These are phyloP conservation scores for Phalaenopsis aphrodite DNA, from an alignment of 106 monocot species.

Conservation along the genomic window DNA sequence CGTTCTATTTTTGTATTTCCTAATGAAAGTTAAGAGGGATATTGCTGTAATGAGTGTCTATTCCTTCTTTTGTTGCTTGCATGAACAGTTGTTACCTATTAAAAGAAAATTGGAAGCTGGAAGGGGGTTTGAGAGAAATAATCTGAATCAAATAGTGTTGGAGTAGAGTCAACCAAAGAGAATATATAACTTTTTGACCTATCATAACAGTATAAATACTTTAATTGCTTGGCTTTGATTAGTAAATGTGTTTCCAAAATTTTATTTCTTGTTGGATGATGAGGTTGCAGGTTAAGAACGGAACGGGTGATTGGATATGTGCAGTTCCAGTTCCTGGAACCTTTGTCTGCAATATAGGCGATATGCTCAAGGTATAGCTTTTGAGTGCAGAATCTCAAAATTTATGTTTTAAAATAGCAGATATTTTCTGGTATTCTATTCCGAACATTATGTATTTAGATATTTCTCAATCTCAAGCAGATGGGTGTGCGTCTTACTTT, in stretches of 20 bases:
- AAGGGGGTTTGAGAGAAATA: background rate
- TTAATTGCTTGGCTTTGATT: too few species aligned
- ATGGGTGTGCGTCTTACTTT: background rate
- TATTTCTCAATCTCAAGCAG: background rate
- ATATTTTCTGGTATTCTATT: background rate
- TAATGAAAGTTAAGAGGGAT: background rate
- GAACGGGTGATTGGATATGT: slow-evolving; percentile 75
- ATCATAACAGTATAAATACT: too few species aligned
- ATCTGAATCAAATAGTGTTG: background rate
- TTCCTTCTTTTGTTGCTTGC: too few species aligned
- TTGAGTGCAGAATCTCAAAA: background rate
- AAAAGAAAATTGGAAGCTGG: background rate
- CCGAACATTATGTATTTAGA: background rate
- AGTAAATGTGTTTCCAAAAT: background rate
- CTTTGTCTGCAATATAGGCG: slow-evolving; percentile 96
- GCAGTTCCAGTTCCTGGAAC: slow-evolving; percentile 75
- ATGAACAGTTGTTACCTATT: background rate
- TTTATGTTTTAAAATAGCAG: background rate
- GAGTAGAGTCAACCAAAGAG: background rate
- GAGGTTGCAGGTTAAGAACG: slow-evolving; percentile 63
- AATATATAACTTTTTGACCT: background rate
- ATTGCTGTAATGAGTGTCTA: background rate
- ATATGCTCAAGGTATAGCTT: slow-evolving; percentile 80
- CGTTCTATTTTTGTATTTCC: background rate
- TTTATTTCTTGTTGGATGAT: background rate